Conservation (phyloP, 306 rosid species). For the Prunus mume region DNA sequence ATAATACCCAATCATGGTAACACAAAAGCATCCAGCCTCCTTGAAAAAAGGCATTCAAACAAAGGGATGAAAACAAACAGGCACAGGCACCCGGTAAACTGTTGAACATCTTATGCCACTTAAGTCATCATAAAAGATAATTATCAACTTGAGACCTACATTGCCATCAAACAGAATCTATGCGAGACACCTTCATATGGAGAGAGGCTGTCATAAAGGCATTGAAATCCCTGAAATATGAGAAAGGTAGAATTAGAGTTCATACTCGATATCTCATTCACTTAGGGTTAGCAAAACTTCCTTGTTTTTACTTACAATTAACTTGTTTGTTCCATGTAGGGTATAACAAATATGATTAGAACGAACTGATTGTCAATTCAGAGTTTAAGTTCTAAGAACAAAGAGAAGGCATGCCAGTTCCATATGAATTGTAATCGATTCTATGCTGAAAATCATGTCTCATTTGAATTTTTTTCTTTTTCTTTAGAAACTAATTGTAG, state of each 20-base stretch:
- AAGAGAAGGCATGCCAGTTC: background rate
- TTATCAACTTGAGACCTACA: conserved; percentile 20
- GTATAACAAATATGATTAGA: background rate
- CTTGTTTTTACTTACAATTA: background rate
- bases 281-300: background rate
- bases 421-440: background rate
- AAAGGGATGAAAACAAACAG: conserved; percentile 1
- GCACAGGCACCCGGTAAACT: conserved; percentile 14
- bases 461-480: background rate
- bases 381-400: background rate
- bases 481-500: background rate
- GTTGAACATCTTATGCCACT: conserved; percentile 33
- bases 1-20: conserved; percentile 6
- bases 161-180: conserved; percentile 33
- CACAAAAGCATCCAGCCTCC: conserved; percentile 17
- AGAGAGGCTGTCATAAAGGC: conserved; percentile 70
- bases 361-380: background rate
- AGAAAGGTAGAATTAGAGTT: conserved; percentile 11
- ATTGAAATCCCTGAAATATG: conserved; percentile 82
- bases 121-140: conserved; percentile 21
- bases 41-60: background rate
- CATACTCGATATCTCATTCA: background rate
- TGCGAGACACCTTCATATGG: conserved; percentile 17
- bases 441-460: background rate
- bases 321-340: background rate